Evolutionary conservation across 495 filamentous ascomycete genomes (phyloP).

Genomic region (Trichoderma virens): DNA sequence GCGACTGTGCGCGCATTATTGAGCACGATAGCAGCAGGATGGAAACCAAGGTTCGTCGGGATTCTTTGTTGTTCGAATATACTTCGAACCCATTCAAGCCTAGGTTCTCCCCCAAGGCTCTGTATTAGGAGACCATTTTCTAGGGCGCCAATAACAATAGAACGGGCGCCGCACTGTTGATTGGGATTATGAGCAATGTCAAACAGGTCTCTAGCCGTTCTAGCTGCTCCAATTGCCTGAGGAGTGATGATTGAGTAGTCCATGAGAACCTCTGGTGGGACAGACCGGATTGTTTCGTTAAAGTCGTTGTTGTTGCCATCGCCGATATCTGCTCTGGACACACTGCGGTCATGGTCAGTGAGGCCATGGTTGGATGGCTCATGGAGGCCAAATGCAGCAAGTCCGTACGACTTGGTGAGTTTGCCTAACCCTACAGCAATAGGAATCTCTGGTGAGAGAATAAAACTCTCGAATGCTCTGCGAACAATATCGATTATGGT

Average conservation of each 20-base stretch:
- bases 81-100: neutral
- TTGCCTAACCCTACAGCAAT: neutral
- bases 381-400: neutral
- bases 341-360: constrained; percentile 18
- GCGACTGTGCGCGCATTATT: neutral
- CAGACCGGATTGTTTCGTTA: constrained; percentile 19
- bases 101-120: neutral
- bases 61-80: neutral
- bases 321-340: constrained; percentile 17
- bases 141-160: neutral
- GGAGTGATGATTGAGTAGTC: neutral
- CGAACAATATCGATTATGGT: neutral
- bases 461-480: neutral
- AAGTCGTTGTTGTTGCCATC: constrained; percentile 20
- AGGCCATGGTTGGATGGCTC: constrained; percentile 1
- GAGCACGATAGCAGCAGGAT: neutral
- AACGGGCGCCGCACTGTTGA: neutral
- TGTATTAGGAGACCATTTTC: neutral
- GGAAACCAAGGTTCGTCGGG: neutral
- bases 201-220: neutral
- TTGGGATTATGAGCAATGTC: neutral
- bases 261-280: neutral
- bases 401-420: neutral
- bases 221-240: neutral
- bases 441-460: neutral